Evolutionary conservation across 2,329 filamentous ascomycete species (phyloP), one percentile per base, ranked within the genome.

Genomic region (Claviceps arundinis): DNA sequence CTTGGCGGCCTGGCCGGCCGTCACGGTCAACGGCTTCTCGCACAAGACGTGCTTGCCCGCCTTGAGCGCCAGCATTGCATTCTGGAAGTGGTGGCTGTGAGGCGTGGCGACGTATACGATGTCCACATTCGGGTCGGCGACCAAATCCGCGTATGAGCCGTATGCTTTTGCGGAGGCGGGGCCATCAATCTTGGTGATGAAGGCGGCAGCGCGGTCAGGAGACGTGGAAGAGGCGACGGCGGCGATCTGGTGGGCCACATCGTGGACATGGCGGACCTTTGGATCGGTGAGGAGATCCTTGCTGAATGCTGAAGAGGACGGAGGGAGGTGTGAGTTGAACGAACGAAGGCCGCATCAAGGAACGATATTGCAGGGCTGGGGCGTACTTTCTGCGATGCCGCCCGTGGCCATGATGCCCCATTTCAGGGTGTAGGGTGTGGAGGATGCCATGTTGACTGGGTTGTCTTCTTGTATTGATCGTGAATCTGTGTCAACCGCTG

Each of bases 81-180:
- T 91, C 67, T 94, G 88, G 72, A 90, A 95, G 72, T 95, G 89
- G 67, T 95, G 89, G 60, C 86, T 90, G 71, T 95, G 89, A 16
- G 89, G 89, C 4, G 89, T 95, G 24, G 88, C 89, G 52, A 95
- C 80, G 68, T 95, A 95, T 69, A 95, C 70, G 60, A 94, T 87
- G 66, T 95, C 87, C 58, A 95, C 78, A 60, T 87, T 78, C 6
- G 84, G 72, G 64, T 95, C 87, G 49, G 78, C 77, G 26, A 91
- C 88, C 30, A 95, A 78, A 64, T 89, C 86, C 56, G 82, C 76
- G 68, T 95, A 95, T 11, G 84, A 87, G 54, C 85, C 87, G 64
- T 95, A 94, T 9, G 84, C 76, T 60, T 80, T 80, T 53, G 85
- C 84, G 7, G 80, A 74, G 17, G 76, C 70, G 3, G 85, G 82